phyloP scores from a whole-genome alignment of 2,329 filamentous ascomycete genomes.

The Zymoseptoria ardabiliae region DNA sequence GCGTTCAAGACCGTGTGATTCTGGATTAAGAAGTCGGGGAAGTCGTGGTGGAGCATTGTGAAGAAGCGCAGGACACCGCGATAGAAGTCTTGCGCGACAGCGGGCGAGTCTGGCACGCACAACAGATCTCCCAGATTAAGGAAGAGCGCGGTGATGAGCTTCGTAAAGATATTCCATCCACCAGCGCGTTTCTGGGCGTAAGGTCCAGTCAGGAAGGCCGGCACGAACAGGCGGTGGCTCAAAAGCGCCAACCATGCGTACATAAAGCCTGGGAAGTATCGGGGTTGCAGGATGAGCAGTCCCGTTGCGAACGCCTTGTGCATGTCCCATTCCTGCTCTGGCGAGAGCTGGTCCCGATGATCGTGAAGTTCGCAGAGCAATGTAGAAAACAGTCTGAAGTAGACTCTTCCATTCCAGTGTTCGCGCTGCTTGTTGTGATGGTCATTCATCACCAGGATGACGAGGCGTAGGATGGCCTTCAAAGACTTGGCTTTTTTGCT shows the following conservation, averaged over 20 bases:
- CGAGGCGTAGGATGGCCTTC: slow-evolving; percentile 68
- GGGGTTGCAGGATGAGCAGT: slow-evolving; percentile 67
- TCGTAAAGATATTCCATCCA: slow-evolving; percentile 71
- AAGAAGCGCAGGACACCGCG: slow-evolving; percentile 75
- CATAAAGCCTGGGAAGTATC: slow-evolving; percentile 70
- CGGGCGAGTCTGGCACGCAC: slow-evolving; percentile 62
- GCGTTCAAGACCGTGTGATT: slow-evolving; percentile 78
- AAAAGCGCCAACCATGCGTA: slow-evolving; percentile 80
- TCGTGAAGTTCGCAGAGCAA: slow-evolving; percentile 64
- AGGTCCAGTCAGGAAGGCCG: slow-evolving; percentile 55
- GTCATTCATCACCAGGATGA: slow-evolving; percentile 74
- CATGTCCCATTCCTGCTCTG: slow-evolving; percentile 47
- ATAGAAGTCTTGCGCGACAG: slow-evolving; percentile 74
- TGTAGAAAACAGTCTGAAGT: slow-evolving; percentile 81
- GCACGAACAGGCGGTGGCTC: slow-evolving; percentile 78
- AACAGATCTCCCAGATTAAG: slow-evolving; percentile 71
- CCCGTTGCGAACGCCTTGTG: slow-evolving; percentile 64
- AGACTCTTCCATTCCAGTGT: slow-evolving; percentile 77
- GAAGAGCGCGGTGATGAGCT: slow-evolving; percentile 43
- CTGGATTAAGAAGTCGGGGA: slow-evolving; percentile 83
- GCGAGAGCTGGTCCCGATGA: slow-evolving; percentile 18
- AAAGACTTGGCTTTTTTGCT: slow-evolving; percentile 62
- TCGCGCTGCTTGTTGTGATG: slow-evolving; percentile 77
- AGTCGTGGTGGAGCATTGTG: slow-evolving; percentile 84
- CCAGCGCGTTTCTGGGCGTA: slow-evolving; percentile 21